Conservation (phyloP, 2,329 filamentous ascomycete species). For the Fusarium decemcellulare region DNA sequence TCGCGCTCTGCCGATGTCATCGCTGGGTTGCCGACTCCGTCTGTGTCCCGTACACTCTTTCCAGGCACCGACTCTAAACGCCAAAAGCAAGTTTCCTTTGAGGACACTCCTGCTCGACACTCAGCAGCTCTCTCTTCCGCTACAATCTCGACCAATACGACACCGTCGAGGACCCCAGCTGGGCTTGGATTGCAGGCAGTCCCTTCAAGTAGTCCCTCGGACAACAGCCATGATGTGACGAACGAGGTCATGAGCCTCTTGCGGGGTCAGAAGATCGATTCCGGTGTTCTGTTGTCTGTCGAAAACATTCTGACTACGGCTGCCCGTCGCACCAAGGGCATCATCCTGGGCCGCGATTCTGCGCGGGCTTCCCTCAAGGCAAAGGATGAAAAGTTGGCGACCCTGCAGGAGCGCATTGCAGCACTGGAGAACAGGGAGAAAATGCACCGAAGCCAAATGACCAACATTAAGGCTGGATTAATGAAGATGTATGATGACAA, state of each 20-base stretch:
- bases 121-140: constrained; percentile 16
- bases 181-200: constrained; percentile 3
- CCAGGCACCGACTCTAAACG: constrained; percentile 48
- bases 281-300: constrained; percentile 55
- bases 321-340: constrained; percentile 71
- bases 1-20: constrained; percentile 43
- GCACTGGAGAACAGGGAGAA: constrained; percentile 56
- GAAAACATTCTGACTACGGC: constrained; percentile 66
- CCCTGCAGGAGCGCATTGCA: constrained; percentile 54
- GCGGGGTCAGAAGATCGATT: constrained; percentile 57
- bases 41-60: constrained; percentile 55
- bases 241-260: constrained; percentile 67
- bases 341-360: constrained; percentile 76
- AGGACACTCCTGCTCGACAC: constrained; percentile 33
- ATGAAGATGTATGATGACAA: constrained; percentile 55
- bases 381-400: constrained; percentile 66
- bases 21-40: constrained; percentile 51
- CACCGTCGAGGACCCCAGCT: constrained; percentile 19
- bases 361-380: constrained; percentile 72
- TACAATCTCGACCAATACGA: constrained; percentile 33
- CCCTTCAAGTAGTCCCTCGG: constrained; percentile 33
- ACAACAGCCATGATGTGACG: constrained; percentile 53
- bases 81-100: constrained; percentile 52
- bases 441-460: constrained; percentile 51
- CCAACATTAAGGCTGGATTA: constrained; percentile 55